A percentile compares a stretch with the other conserved stretches of the same genome.
phyloP scores from a whole-genome alignment of 768 basidiomycete species.

The Suillus americanus region DNA sequence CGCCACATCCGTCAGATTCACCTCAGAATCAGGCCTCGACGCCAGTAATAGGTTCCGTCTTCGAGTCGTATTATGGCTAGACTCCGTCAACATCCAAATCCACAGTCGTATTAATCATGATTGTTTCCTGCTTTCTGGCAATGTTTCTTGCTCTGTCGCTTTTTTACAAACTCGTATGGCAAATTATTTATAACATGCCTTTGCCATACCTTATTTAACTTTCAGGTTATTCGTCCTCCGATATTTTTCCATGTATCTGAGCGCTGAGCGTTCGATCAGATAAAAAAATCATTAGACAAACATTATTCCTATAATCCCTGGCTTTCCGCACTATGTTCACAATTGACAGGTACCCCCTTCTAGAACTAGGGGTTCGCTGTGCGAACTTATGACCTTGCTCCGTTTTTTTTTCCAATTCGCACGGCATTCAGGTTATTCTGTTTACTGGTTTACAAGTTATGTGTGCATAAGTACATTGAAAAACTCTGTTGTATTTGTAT shows the following conservation, averaged over 20 bases:
- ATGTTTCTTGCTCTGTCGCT: not conserved
- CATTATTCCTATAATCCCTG: not conserved
- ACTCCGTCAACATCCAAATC: not conserved
- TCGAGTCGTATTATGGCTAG: not conserved
- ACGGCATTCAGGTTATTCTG: too few species aligned
- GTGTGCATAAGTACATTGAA: too few species aligned
- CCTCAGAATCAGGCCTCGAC: not conserved
- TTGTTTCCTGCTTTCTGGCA: not conserved
- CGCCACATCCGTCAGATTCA: not conserved
- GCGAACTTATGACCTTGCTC: too few species aligned
- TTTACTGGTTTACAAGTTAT: too few species aligned
- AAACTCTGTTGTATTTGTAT: too few species aligned
- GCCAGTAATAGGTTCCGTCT: not conserved
- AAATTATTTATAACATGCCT: not conserved
- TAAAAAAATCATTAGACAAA: too few species aligned
- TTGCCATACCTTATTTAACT: not conserved
- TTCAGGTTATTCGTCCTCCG: not conserved
- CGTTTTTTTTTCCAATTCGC: too few species aligned
- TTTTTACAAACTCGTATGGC: not conserved
- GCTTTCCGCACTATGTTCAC: not conserved
- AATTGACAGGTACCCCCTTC: not conserved
- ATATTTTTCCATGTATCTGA: not conserved
- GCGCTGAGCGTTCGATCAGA: not conserved
- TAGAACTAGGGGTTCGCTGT: too few species aligned
- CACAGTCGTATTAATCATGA: not conserved